Conservation (phyloP, 495 filamentous ascomycete genomes). For the Hypoxylon intermedium region DNA sequence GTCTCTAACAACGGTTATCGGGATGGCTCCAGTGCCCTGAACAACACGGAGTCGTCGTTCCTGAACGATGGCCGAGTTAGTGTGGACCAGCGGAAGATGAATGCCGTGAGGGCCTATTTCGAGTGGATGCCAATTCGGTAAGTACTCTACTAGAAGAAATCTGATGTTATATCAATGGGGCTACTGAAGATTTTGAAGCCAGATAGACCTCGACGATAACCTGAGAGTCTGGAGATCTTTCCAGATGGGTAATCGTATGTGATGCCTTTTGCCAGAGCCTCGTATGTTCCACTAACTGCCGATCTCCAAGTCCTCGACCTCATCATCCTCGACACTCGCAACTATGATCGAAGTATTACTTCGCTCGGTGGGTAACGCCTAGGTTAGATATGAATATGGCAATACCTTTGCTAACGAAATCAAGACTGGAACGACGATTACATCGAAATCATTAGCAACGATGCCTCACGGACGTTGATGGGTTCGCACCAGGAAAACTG, state of each 20-base stretch:
- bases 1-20: constrained; percentile 69
- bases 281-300: neutral
- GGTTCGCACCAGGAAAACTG: constrained; percentile 70
- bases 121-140: constrained; percentile 70
- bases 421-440: constrained; percentile 62
- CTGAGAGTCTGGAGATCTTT: constrained; percentile 73
- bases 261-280: neutral
- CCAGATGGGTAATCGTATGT: constrained; percentile 61
- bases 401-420: neutral
- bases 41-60: constrained; percentile 69
- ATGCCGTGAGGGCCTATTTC: constrained; percentile 73
- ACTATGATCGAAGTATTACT: constrained; percentile 68
- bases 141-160: constrained; percentile 6
- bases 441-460: constrained; percentile 62
- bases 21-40: constrained; percentile 60
- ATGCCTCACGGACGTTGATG: constrained; percentile 67
- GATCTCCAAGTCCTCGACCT: constrained; percentile 58
- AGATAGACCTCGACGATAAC: constrained; percentile 74
- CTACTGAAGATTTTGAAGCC: constrained; percentile 36
- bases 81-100: constrained; percentile 72
- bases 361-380: constrained; percentile 38
- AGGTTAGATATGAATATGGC: neutral
- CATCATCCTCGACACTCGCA: constrained; percentile 72
- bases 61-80: constrained; percentile 63
- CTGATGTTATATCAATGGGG: neutral